Evolutionary conservation across 1,284 basidiomycete genomes (phyloP).

Genomic region (Austroboletus novae-zelandiae): DNA sequence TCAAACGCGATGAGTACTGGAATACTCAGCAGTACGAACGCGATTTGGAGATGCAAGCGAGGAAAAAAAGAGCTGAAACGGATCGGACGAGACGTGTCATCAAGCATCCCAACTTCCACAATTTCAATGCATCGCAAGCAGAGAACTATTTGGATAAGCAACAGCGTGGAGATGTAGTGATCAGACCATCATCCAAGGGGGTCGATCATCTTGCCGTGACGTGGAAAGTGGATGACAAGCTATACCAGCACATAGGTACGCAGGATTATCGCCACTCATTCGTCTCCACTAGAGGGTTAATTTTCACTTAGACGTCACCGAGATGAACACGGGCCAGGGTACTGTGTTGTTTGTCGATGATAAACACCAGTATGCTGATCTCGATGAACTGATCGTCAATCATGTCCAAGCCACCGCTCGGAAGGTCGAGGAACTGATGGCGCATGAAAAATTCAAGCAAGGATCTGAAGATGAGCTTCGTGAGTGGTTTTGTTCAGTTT

Average conservation of each 20-base stretch:
- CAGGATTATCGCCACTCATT: background rate
- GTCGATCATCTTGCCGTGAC: slow-evolving; percentile 94
- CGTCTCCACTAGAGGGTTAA: slow-evolving; percentile 7
- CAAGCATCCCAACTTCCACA: slow-evolving; percentile 98
- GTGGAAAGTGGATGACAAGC: slow-evolving; percentile 97
- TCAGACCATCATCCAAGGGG: slow-evolving; percentile 95
- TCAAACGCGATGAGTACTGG: slow-evolving; percentile 66
- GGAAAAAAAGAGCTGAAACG: slow-evolving; percentile 82
- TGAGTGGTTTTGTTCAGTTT: slow-evolving; percentile 43
- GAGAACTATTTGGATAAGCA: slow-evolving; percentile 89
- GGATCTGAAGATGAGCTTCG: slow-evolving; percentile 87
- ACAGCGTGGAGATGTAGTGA: slow-evolving; percentile 93
- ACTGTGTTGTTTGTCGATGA: slow-evolving; percentile 79
- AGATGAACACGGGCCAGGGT: slow-evolving; percentile 75
- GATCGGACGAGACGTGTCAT: slow-evolving; percentile 82
- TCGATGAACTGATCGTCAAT: slow-evolving; percentile 97
- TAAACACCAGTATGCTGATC: slow-evolving; percentile 86
- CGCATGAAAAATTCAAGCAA: slow-evolving; percentile 94
- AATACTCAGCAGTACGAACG: slow-evolving; percentile 64
- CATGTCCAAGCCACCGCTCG: slow-evolving; percentile 95
- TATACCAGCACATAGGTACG: slow-evolving; percentile 97
- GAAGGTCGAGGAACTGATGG: slow-evolving; percentile 93
- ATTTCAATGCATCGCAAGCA: slow-evolving; percentile 89
- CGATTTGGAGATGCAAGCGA: slow-evolving; percentile 73
- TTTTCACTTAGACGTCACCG: slow-evolving; percentile 74